Evolutionary conservation across 352 stramenopile species (phyloP).

Genomic region (Plasmopara viticola): DNA sequence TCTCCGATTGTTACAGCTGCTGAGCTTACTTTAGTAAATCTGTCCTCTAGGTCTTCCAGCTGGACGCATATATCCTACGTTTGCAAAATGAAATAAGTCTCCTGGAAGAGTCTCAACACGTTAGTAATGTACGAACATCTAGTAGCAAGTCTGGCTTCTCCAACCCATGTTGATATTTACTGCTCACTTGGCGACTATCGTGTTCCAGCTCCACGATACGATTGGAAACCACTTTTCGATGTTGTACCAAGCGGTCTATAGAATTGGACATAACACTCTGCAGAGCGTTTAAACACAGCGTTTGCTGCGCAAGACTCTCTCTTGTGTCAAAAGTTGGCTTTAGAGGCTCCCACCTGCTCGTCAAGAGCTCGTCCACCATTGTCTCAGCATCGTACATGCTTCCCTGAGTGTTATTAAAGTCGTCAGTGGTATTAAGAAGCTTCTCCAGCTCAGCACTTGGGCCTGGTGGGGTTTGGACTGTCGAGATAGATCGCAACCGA

Average conservation of each 20-base stretch:
- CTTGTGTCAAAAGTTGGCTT: constrained; percentile 9
- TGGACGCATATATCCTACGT: constrained; percentile 59
- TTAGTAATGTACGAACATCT: constrained; percentile 24
- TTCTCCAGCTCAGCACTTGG: constrained; percentile 58
- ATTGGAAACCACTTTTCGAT: constrained; percentile 49
- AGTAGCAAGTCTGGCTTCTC: constrained; percentile 52
- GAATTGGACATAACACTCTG: constrained; percentile 48
- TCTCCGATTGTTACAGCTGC: constrained; percentile 70
- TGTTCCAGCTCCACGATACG: constrained; percentile 57
- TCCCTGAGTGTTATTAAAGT: neutral
- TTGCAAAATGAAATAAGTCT: constrained; percentile 6
- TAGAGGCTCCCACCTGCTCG: constrained; percentile 42
- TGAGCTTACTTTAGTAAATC: constrained; percentile 84
- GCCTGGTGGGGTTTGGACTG: neutral
- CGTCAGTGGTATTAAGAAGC: constrained; percentile 23
- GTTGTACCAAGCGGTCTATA: constrained; percentile 50
- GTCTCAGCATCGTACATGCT: constrained; percentile 48
- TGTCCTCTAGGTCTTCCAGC: constrained; percentile 80
- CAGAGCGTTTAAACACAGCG: constrained; percentile 56
- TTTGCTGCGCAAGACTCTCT: constrained; percentile 31
- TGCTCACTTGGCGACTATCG: constrained; percentile 47
- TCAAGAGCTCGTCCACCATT: constrained; percentile 77
- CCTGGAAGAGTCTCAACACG: neutral
- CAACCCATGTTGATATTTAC: constrained; percentile 62
- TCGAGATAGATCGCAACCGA: neutral